phyloP scores from a whole-genome alignment of 106 monocot species.

The Allium fistulosum region DNA sequence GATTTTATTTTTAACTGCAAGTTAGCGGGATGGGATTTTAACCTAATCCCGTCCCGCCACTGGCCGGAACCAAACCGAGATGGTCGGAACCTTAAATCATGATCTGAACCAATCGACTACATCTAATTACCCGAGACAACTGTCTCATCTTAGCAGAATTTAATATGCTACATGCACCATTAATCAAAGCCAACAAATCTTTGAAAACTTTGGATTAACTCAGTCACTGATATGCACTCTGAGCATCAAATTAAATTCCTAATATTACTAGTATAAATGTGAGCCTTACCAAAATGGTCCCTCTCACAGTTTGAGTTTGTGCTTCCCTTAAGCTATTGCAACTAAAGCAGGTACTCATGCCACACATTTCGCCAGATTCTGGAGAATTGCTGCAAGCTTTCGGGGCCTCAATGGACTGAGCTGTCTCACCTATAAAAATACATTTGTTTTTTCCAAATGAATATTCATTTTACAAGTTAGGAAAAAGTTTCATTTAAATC shows the following conservation, averaged over 20 bases:
- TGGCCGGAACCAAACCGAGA: no score
- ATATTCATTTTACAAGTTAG: background rate
- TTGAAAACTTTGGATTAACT: no score
- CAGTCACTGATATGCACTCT: background rate
- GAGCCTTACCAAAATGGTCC: conserved; percentile 44
- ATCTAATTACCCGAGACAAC: background rate
- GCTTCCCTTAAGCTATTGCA: conserved; percentile 61
- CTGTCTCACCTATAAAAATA: conserved; percentile 43
- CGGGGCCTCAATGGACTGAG: conserved; percentile 49
- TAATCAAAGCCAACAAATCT: no score
- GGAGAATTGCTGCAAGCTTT: conserved; percentile 30
- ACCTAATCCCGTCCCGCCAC: no score
- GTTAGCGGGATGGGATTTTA: no score
- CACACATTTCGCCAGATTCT: conserved; percentile 29
- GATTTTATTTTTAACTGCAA: no score
- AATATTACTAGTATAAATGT: background rate
- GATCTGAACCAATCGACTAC: background rate
- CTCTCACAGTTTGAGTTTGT: conserved; percentile 47
- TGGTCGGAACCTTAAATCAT: background rate
- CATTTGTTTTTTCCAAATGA: background rate
- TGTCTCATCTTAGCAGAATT: no score
- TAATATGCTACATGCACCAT: no score
- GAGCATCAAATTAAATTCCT: background rate
- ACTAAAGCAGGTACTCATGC: conserved; percentile 34
- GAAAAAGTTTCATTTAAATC: no score